These are phyloP conservation scores for Aureobasidium vineae DNA, from an alignment of 2,329 filamentous ascomycete species.

Conservation along the genomic window DNA sequence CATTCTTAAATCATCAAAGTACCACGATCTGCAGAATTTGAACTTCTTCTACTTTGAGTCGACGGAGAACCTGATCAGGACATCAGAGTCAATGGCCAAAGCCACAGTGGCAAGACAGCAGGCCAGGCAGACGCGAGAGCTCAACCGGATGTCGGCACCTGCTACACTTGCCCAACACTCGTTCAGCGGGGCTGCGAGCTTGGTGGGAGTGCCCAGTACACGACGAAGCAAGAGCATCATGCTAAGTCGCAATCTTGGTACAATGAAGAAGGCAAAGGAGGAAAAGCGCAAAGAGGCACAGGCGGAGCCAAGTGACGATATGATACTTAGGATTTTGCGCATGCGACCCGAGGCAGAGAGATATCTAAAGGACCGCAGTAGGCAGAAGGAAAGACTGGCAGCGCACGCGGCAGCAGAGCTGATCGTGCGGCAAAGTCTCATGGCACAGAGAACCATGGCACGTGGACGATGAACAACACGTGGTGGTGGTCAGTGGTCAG, in stretches of 20 bases:
- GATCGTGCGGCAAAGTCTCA: constrained; percentile 90
- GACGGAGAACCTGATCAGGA: constrained; percentile 86
- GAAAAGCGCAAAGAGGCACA: constrained; percentile 95
- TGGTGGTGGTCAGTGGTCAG: constrained; percentile 13
- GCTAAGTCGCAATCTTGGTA: constrained; percentile 90
- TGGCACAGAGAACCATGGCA: constrained; percentile 42
- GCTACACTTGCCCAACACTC: constrained; percentile 51
- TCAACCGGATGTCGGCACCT: constrained; percentile 69
- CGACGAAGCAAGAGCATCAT: constrained; percentile 65
- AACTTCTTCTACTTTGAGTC: constrained; percentile 99
- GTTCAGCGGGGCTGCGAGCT: constrained; percentile 48
- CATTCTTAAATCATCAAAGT: constrained; percentile 94
- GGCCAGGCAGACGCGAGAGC: constrained; percentile 43
- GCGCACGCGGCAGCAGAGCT: constrained; percentile 87
- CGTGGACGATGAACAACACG: constrained; percentile 23
- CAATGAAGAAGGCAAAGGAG: constrained; percentile 93
- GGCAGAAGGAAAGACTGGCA: constrained; percentile 90
- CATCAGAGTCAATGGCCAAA: constrained; percentile 93
- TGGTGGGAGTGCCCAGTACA: constrained; percentile 60
- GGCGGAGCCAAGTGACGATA: constrained; percentile 95
- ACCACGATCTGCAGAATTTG: constrained; percentile 91
- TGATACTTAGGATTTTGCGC: constrained; percentile 90
- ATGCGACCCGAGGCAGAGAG: constrained; percentile 88
- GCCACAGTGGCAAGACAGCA: constrained; percentile 79
- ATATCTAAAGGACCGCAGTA: constrained; percentile 85